phyloP scores from a whole-genome alignment of 305 asterid genomes.

The Fraxinus latifolia region DNA sequence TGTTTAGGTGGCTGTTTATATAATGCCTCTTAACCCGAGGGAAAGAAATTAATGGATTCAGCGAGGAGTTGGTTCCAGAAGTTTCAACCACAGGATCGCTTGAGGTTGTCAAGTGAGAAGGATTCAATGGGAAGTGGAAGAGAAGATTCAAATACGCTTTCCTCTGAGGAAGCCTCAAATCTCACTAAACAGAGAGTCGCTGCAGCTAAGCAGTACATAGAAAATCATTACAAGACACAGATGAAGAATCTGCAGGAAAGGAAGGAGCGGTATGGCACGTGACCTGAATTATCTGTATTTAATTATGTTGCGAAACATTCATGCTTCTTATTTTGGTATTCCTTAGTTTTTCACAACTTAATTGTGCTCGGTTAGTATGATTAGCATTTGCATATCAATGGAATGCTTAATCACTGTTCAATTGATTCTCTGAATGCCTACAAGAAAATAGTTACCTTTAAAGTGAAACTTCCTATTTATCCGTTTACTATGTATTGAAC shows the following conservation, averaged over 20 bases:
- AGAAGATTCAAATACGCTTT: slow-evolving; percentile 56
- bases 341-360: slow-evolving; percentile 7
- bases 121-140: slow-evolving; percentile 62
- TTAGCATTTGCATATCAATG: not conserved
- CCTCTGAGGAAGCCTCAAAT: slow-evolving; percentile 82
- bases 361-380: not conserved
- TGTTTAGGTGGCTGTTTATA: slow-evolving; percentile 20
- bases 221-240: slow-evolving; percentile 93
- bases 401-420: not conserved
- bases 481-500: not conserved
- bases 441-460: not conserved
- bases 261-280: slow-evolving; percentile 68
- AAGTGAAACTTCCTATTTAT: not conserved
- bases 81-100: slow-evolving; percentile 73
- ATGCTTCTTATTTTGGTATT: slow-evolving; percentile 1
- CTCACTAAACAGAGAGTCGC: slow-evolving; percentile 85
- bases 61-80: slow-evolving; percentile 86
- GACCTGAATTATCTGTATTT: slow-evolving; percentile 13
- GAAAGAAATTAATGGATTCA: slow-evolving; percentile 60
- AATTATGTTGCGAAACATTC: not conserved
- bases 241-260: slow-evolving; percentile 90
- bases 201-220: slow-evolving; percentile 95
- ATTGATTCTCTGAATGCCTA: not conserved
- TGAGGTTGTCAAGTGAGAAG: slow-evolving; percentile 56
- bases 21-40: slow-evolving; percentile 38